Percentiles rank a stretch among this genome's conserved stretches.
phyloP scores from a whole-genome alignment of 371 early-diverging fungal genomes.

The Mucor irregularis region DNA sequence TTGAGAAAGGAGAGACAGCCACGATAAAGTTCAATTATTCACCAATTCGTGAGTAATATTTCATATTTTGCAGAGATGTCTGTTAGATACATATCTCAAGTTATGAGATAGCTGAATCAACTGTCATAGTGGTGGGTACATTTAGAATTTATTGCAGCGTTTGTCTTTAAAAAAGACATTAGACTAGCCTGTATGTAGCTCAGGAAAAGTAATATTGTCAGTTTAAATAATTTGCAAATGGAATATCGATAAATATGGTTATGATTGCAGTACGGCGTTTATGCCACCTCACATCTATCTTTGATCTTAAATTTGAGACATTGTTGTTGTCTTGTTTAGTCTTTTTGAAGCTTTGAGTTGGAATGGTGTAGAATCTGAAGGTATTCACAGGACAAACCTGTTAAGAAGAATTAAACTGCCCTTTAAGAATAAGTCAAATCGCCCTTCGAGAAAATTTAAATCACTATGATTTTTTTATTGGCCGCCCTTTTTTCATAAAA shows the following conservation, averaged over 20 bases:
- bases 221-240: background rate
- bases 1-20: background rate
- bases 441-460: too few species aligned
- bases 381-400: background rate
- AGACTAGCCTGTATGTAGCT: background rate
- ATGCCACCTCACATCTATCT: background rate
- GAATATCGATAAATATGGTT: background rate
- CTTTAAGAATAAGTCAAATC: too few species aligned
- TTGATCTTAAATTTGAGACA: background rate
- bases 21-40: background rate
- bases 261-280: background rate
- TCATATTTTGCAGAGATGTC: background rate
- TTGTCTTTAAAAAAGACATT: background rate
- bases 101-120: background rate
- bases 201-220: background rate
- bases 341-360: background rate
- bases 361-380: background rate
- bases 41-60: background rate
- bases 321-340: background rate
- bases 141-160: background rate
- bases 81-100: background rate
- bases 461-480: too few species aligned
- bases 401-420: too few species aligned
- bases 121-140: background rate
- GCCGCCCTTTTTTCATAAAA: too few species aligned